Evolutionary conservation across 2,329 filamentous ascomycete genomes (phyloP), one percentile per base, ranked within the genome.

Genomic region (Beauveria caledonica): DNA sequence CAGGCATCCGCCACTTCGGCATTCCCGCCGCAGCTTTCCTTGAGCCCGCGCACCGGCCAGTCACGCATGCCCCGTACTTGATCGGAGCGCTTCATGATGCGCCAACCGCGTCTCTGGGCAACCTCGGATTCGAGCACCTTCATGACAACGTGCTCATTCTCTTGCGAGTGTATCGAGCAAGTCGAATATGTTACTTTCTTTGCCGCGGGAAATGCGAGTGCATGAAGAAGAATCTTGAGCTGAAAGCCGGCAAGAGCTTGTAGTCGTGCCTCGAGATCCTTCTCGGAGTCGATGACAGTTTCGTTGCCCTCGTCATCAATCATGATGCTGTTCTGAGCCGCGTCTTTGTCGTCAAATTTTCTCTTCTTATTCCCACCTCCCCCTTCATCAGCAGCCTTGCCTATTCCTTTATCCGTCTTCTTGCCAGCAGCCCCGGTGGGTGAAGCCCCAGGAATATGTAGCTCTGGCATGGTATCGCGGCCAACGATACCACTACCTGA

Each of bases 401-500:
- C 52, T 29, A 63, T 50, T 50, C 59, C 61, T 46, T 40, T 54
- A 25, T 58, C 67, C 64, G 9, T 58, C 64, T 33, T 62, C 57
- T 46, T 58, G 60, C 29, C 60, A 2, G 71, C 66, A 9, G 21
- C 48, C 15, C 9, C 5, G 1, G 48, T n/a, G 1, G 58, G 42
- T 39, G 57, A 23, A 17, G 68, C 64, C 40, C 75, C 70, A 2
- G 79, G 80, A 29, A 96, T 77, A 63, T 86, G 79, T 45, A 94
- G 72, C 64, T 82, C 75, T 5, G 90, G 86, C 71, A 87, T 83
- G 50, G 92, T 89, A 66, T 97, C 92, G 21, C 94, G 83, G 2
- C 92, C 90, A 25, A 97, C 85, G 60, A 99, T 99, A 1, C 94
- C 94, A 70, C 91, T 97, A 0, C 94, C 94, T 1, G 92, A 97